Evolutionary conservation across 371 early-diverging fungal genomes (phyloP).

Genomic region (Chytridium lagenaria): DNA sequence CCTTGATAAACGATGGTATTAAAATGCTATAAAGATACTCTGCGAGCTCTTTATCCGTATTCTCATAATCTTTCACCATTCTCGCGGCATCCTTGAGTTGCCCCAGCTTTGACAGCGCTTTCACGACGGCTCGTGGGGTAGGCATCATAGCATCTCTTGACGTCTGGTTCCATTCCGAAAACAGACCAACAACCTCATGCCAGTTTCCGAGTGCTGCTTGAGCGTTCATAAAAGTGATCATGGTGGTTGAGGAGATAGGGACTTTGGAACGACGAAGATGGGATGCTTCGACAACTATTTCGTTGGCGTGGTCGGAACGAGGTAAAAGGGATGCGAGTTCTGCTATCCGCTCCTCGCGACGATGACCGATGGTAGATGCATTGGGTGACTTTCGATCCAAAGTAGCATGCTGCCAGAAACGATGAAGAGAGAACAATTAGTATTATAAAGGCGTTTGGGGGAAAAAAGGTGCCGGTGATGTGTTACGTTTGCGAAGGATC

Average conservation of each 20-base stretch:
- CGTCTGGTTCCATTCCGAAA: background rate
- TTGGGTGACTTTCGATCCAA: no score
- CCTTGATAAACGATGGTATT: constrained; percentile 1
- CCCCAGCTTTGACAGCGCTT: background rate
- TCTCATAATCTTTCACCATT: background rate
- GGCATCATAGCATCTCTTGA: background rate
- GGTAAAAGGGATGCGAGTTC: background rate
- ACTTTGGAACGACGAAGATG: background rate
- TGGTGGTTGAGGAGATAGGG: constrained; percentile 15
- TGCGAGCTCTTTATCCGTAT: background rate
- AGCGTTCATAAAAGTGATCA: constrained; percentile 8
- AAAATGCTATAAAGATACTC: background rate
- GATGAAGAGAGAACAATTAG: no score
- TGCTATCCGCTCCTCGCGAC: no score
- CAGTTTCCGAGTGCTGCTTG: constrained; percentile 27
- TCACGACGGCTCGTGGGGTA: background rate
- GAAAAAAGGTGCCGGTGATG: no score
- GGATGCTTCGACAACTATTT: background rate
- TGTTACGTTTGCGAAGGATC: no score
- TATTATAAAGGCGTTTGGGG: no score
- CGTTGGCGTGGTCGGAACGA: background rate
- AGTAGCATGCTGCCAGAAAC: no score
- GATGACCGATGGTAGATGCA: no score
- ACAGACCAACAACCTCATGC: constrained; percentile 20
- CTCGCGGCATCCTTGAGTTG: background rate